These are phyloP conservation scores for Yamadazyma epiphylla DNA, from an alignment of 1,139 yeast species.

Conservation along the genomic window DNA sequence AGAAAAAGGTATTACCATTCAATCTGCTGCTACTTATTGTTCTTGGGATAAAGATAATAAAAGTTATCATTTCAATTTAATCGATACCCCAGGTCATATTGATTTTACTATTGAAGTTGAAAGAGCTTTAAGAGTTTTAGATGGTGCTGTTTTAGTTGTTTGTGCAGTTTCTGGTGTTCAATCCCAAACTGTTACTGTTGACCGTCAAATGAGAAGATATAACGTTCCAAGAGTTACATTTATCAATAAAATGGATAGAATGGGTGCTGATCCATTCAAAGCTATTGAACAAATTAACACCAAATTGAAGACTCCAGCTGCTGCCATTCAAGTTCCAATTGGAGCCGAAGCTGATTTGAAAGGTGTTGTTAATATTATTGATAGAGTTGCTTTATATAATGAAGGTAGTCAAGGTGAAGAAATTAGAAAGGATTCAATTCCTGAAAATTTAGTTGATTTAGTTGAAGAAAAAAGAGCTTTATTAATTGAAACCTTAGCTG, in stretches of 20 bases:
- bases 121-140: constrained; percentile 92
- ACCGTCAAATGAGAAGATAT: constrained; percentile 97
- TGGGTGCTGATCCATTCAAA: constrained; percentile 94
- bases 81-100: constrained; percentile 98
- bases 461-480: constrained; percentile 82
- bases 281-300: constrained; percentile 88
- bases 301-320: constrained; percentile 90
- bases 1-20: constrained; percentile 95
- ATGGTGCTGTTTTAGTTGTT: constrained; percentile 96
- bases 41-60: constrained; percentile 79
- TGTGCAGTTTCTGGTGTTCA: constrained; percentile 99
- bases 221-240: constrained; percentile 96
- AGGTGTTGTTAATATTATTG: constrained; percentile 91
- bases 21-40: constrained; percentile 98
- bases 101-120: constrained; percentile 98
- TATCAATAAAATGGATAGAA: constrained; percentile 96
- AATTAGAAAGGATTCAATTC: constrained; percentile 56
- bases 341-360: constrained; percentile 82
- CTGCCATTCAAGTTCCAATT: constrained; percentile 96
- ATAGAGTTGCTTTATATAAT: constrained; percentile 80
- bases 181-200: constrained; percentile 97
- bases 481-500: constrained; percentile 91
- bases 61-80: constrained; percentile 83
- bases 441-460: constrained; percentile 67
- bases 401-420: constrained; percentile 92